A percentile compares a stretch with the other conserved stretches of the same genome.
phyloP scores from a whole-genome alignment of 352 stramenopile species.

The Globisporangium recalcitrans region DNA sequence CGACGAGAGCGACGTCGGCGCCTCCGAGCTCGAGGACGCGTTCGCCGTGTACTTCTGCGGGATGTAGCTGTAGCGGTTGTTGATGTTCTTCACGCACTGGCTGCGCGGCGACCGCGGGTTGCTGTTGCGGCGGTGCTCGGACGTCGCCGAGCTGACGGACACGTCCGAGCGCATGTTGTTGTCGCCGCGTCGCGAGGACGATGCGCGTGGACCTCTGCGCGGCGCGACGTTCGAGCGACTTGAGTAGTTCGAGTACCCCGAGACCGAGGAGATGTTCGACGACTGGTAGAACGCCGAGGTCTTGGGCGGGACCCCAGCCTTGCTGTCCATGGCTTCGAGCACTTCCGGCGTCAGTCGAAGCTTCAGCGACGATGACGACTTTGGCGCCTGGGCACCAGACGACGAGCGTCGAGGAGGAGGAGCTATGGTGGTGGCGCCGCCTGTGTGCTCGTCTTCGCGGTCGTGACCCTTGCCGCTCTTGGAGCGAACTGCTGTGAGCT shows the following conservation, averaged over 20 bases:
- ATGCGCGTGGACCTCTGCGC: conserved; percentile 18
- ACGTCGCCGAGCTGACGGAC: conserved; percentile 56
- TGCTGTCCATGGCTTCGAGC: conserved; percentile 52
- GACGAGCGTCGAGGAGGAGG: conserved; percentile 1
- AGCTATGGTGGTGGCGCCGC: conserved; percentile 10
- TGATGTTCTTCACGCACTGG: conserved; percentile 43
- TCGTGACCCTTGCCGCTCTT: conserved; percentile 1
- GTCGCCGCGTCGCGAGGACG: conserved; percentile 3
- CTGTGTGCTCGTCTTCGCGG: background rate
- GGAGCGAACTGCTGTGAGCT: conserved; percentile 40
- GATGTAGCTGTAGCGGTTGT: conserved; percentile 68
- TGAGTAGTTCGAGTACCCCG: conserved; percentile 50
- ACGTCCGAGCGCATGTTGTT: conserved; percentile 30
- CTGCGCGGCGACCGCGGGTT: conserved; percentile 29
- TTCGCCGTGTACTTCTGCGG: conserved; percentile 48
- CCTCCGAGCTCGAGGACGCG: conserved; percentile 23
- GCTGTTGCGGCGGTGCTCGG: conserved; percentile 23
- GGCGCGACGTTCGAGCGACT: conserved; percentile 25
- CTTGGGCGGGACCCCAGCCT: conserved; percentile 42
- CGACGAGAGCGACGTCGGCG: conserved; percentile 51
- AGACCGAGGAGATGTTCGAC: conserved; percentile 64
- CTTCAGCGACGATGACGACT: conserved; percentile 23
- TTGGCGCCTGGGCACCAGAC: conserved; percentile 2
- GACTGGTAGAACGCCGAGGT: conserved; percentile 41
- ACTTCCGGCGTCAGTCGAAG: conserved; percentile 51